Evolutionary conservation across 108 stramenopile genomes (phyloP).

Genomic region (Phaeodactylum tricornutum): DNA sequence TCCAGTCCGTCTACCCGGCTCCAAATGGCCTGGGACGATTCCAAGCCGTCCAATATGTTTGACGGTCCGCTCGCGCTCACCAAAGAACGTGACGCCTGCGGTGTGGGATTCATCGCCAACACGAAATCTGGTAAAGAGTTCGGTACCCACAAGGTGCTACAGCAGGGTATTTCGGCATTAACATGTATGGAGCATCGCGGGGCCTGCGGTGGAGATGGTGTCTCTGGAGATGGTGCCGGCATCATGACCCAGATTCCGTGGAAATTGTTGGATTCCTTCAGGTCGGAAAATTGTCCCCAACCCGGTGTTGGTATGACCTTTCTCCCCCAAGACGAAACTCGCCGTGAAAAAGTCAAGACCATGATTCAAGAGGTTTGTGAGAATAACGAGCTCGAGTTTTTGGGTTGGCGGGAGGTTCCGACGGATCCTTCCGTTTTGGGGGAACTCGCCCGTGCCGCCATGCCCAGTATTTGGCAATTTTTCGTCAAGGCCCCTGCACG

Average conservation of each 20-base stretch:
- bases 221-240: slow-evolving; percentile 92
- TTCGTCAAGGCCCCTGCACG: slow-evolving; percentile 83
- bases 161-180: slow-evolving; percentile 64
- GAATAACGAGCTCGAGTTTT: slow-evolving; percentile 73
- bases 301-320: slow-evolving; percentile 92
- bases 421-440: slow-evolving; percentile 65
- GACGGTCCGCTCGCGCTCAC: slow-evolving; percentile 67
- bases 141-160: slow-evolving; percentile 66
- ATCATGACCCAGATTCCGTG: slow-evolving; percentile 95
- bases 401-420: slow-evolving; percentile 88
- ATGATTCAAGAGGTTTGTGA: slow-evolving; percentile 74
- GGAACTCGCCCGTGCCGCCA: slow-evolving; percentile 46
- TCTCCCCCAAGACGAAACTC: slow-evolving; percentile 69
- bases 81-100: slow-evolving; percentile 95
- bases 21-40: slow-evolving; percentile 22
- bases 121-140: slow-evolving; percentile 56
- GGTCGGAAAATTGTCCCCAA: slow-evolving; percentile 46
- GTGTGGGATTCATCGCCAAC: slow-evolving; percentile 94
- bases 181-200: slow-evolving; percentile 85
- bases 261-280: slow-evolving; percentile 69
- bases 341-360: slow-evolving; percentile 54
- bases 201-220: slow-evolving; percentile 73
- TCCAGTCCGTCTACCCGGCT: slow-evolving; percentile 18
- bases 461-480: slow-evolving; percentile 86
- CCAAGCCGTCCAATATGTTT: slow-evolving; percentile 54